Conservation (phyloP, 139 green algal genomes). For the Astrephomene gubernaculifera region DNA sequence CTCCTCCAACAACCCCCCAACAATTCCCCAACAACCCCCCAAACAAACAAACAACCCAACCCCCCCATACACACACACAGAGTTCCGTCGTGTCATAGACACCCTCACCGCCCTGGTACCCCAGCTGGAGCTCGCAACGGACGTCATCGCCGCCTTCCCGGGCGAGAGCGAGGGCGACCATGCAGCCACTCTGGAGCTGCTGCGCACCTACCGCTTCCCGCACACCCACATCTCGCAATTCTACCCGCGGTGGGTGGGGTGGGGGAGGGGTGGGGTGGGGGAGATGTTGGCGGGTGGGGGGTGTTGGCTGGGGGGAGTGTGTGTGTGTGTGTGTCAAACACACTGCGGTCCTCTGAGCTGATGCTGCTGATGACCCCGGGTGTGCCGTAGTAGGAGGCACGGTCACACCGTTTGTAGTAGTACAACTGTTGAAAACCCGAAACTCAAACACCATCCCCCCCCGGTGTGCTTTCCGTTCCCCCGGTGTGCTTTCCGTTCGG, state of each 20-base stretch:
- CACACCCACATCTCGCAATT: conserved; percentile 94
- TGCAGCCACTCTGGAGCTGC: conserved; percentile 80
- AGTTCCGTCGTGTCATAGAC: conserved; percentile 85
- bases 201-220: conserved; percentile 86
- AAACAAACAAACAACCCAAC: too few relatives aligned
- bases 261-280: background rate
- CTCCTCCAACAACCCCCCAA: too few relatives aligned
- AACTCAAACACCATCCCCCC: too few relatives aligned
- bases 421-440: too few relatives aligned
- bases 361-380: too few relatives aligned
- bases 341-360: too few relatives aligned
- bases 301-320: background rate
- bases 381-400: too few relatives aligned
- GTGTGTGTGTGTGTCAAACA: too few relatives aligned
- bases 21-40: too few relatives aligned
- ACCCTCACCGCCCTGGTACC: conserved; percentile 77
- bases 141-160: conserved; percentile 91
- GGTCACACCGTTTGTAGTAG: too few relatives aligned
- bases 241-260: conserved; percentile 84
- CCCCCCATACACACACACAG: conserved; percentile 25
- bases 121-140: conserved; percentile 89
- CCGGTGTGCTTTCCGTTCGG: too few relatives aligned
- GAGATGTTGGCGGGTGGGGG: conserved; percentile 56
- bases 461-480: too few relatives aligned
- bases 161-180: conserved; percentile 86